Percentiles rank a stretch among this genome's conserved stretches.
Conservation (phyloP, 192 early-diverging fungal species). For the Coemansia sp. region DNA sequence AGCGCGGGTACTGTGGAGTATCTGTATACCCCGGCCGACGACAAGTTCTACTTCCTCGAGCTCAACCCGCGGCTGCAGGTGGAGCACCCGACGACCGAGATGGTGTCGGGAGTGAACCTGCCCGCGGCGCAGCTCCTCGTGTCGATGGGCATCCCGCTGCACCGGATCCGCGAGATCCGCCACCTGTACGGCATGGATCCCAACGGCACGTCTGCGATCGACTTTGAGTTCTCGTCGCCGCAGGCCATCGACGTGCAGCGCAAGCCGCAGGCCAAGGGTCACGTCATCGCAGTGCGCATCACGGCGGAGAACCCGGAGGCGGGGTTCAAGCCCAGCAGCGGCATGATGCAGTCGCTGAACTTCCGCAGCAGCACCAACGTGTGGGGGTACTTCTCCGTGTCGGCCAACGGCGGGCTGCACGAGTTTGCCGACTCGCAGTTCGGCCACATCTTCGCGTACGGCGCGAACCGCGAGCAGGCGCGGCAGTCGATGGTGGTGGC, state of each 20-base stretch:
- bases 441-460: slow-evolving; percentile 98
- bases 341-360: slow-evolving; percentile 96
- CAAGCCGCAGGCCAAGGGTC: slow-evolving; percentile 90
- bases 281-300: slow-evolving; percentile 97
- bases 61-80: slow-evolving; percentile 98
- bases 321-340: slow-evolving; percentile 96
- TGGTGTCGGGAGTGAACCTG: slow-evolving; percentile 97
- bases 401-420: slow-evolving; percentile 90
- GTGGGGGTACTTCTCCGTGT: slow-evolving; percentile 99
- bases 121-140: slow-evolving; percentile 97
- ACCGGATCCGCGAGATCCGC: slow-evolving; percentile 93
- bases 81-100: slow-evolving; percentile 98
- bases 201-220: slow-evolving; percentile 81
- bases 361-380: slow-evolving; percentile 94
- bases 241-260: slow-evolving; percentile 80
- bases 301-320: slow-evolving; percentile 99
- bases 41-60: slow-evolving; percentile 94
- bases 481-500: slow-evolving; percentile 97
- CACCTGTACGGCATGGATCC: slow-evolving; percentile 91
- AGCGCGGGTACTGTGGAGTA: slow-evolving; percentile 98
- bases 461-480: slow-evolving; percentile 87
- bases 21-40: slow-evolving; percentile 82
- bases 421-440: slow-evolving; percentile 99
- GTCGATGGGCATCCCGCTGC: slow-evolving; percentile 98
- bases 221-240: slow-evolving; percentile 86